These are phyloP conservation scores for Blastobotrys chiropterorum DNA, from an alignment of 805 yeast species.

Conservation along the genomic window DNA sequence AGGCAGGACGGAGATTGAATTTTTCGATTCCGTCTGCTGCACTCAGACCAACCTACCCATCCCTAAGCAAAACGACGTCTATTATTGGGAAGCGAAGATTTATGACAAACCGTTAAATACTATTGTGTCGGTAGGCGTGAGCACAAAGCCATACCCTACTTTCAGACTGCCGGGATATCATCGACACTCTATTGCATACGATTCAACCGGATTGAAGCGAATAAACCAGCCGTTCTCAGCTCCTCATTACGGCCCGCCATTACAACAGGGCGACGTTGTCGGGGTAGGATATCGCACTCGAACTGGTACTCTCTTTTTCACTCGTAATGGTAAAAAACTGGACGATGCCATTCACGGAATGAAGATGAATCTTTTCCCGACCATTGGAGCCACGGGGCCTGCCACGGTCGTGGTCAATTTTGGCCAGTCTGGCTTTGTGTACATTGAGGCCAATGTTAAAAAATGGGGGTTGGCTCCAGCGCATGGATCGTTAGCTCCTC, in stretches of 20 bases:
- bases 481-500: slow-evolving; percentile 83
- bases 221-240: slow-evolving; percentile 65
- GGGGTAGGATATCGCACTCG: slow-evolving; percentile 86
- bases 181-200: slow-evolving; percentile 78
- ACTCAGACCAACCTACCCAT: slow-evolving; percentile 79
- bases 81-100: slow-evolving; percentile 83
- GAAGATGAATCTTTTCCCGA: slow-evolving; percentile 74
- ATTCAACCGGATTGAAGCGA: slow-evolving; percentile 75
- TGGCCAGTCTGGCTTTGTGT: slow-evolving; percentile 87
- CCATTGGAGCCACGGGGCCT: slow-evolving; percentile 75
- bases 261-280: slow-evolving; percentile 81
- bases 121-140: slow-evolving; percentile 64
- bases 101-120: slow-evolving; percentile 55
- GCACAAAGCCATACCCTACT: slow-evolving; percentile 86
- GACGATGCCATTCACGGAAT: slow-evolving; percentile 74
- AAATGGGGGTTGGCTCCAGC: slow-evolving; percentile 95
- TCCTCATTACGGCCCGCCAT: slow-evolving; percentile 39
- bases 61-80: slow-evolving; percentile 75
- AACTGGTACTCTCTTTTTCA: slow-evolving; percentile 83
- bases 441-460: slow-evolving; percentile 86
- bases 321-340: slow-evolving; percentile 87
- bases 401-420: slow-evolving; percentile 82
- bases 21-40: slow-evolving; percentile 54
- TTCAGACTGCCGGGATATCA: slow-evolving; percentile 93
- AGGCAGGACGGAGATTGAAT: slow-evolving; percentile 51